Evolutionary conservation across 2,329 filamentous ascomycete genomes (phyloP).

Genomic region (Elsinoe perseae): DNA sequence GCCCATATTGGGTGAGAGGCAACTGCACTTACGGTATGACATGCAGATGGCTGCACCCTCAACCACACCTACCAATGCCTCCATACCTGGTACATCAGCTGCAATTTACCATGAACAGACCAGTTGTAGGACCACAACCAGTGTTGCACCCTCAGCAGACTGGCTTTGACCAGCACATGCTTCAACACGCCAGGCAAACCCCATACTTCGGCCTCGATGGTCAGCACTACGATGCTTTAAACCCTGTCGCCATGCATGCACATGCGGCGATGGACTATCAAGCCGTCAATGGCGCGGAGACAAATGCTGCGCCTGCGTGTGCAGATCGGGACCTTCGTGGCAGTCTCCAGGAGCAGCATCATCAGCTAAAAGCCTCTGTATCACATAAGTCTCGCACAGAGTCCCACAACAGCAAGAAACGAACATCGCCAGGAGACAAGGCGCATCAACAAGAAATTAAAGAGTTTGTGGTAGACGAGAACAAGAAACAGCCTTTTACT

Average conservation of each 20-base stretch:
- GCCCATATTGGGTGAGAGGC: conserved; percentile 2
- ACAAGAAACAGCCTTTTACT: neutral
- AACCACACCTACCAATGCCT: neutral
- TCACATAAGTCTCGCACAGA: neutral
- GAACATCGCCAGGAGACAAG: neutral
- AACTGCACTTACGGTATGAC: neutral
- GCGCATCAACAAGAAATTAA: no score
- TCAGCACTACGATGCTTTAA: neutral
- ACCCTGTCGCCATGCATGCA: neutral
- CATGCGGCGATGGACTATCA: neutral
- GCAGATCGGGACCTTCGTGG: no score
- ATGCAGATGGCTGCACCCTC: conserved; percentile 7
- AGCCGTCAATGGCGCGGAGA: neutral
- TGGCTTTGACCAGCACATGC: neutral
- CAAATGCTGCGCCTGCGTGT: no score
- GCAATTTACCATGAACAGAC: neutral
- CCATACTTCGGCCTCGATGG: neutral
- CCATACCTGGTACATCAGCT: neutral
- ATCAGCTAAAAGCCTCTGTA: neutral
- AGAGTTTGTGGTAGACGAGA: neutral
- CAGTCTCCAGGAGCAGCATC: neutral
- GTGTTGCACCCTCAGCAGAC: neutral
- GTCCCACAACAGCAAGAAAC: neutral
- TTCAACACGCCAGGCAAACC: no score
- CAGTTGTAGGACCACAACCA: neutral